Conservation (phyloP, 768 basidiomycete genomes). For the Lentinula sp. region DNA sequence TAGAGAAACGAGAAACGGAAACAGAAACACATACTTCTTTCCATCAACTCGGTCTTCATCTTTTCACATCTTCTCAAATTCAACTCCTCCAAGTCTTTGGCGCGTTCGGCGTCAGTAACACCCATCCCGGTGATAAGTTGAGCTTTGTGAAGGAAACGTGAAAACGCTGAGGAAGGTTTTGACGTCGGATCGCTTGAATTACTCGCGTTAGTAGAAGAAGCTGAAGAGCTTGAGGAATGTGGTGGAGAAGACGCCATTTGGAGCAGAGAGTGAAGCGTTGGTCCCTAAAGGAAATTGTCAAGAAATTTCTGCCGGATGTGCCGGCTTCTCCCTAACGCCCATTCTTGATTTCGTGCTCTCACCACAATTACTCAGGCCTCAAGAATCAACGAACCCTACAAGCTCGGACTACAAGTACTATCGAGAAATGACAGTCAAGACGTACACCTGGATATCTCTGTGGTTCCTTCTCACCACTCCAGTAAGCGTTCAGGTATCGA, state of each 20-base stretch:
- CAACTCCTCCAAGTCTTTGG: constrained; percentile 28
- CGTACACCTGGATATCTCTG: constrained; percentile 51
- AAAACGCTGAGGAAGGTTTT: constrained; percentile 28
- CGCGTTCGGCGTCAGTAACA: constrained; percentile 39
- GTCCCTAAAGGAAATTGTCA: no score
- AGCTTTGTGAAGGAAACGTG: constrained; percentile 42
- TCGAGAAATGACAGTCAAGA: constrained; percentile 40
- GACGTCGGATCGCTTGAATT: neutral
- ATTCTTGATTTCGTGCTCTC: no score
- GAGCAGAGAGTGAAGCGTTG: no score
- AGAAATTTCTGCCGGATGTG: no score
- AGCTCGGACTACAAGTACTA: neutral
- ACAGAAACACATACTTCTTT: constrained; percentile 49
- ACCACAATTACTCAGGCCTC: no score
- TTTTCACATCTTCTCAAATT: constrained; percentile 53
- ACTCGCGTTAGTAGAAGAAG: neutral
- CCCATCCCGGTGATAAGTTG: constrained; percentile 44
- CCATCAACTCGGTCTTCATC: constrained; percentile 63
- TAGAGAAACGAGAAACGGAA: neutral
- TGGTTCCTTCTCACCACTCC: constrained; percentile 67
- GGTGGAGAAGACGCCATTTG: no score
- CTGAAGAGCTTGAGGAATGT: neutral
- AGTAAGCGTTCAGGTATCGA: constrained; percentile 4
- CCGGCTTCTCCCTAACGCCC: no score
- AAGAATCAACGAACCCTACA: neutral